Evolutionary conservation across 768 basidiomycete species (phyloP).

Genomic region (Leucosporidium creatinivorum): DNA sequence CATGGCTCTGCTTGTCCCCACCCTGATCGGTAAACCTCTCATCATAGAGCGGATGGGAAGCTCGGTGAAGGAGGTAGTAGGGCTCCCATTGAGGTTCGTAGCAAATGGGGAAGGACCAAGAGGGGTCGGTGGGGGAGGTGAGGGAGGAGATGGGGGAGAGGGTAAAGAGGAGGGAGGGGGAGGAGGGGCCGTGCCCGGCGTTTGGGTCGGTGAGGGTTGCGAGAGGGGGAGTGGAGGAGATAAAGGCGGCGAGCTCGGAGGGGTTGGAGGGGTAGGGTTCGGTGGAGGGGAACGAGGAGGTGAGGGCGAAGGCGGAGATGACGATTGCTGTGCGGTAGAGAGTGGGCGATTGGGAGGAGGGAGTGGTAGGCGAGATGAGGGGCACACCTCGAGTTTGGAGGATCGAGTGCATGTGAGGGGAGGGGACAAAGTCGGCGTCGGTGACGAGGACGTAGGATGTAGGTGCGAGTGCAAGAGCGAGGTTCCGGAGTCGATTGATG

Average conservation of each 20-base stretch:
- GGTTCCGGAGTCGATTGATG: slow-evolving; percentile 20
- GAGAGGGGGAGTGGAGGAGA: neutral
- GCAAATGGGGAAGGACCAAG: slow-evolving; percentile 1
- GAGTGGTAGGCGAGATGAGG: slow-evolving; percentile 2
- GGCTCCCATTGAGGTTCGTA: slow-evolving; percentile 27
- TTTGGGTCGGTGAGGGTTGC: slow-evolving; percentile 14
- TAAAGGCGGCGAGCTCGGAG: neutral
- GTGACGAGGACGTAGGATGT: neutral
- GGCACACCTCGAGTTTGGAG: slow-evolving; percentile 3
- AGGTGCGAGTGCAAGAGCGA: neutral
- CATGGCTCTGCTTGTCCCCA: slow-evolving; percentile 21
- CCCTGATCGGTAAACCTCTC: slow-evolving; percentile 24
- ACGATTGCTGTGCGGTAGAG: slow-evolving; percentile 3
- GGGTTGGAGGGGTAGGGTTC: neutral
- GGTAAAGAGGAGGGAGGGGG: slow-evolving; percentile 14
- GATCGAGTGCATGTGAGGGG: slow-evolving; percentile 6
- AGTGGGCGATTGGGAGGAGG: slow-evolving; percentile 6
- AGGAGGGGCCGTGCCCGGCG: slow-evolving; percentile 19
- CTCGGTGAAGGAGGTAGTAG: slow-evolving; percentile 17
- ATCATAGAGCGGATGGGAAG: slow-evolving; percentile 21
- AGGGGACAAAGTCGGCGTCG: slow-evolving; percentile 25
- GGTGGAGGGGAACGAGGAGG: neutral
- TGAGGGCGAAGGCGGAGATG: slow-evolving; percentile 12
- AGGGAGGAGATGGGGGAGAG: neutral
- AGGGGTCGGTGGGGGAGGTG: neutral